A percentile compares a stretch with the other conserved stretches of the same genome.
These are phyloP conservation scores for Phytopythium cucurbitacearum DNA, from an alignment of 352 stramenopile species.

Conservation along the genomic window DNA sequence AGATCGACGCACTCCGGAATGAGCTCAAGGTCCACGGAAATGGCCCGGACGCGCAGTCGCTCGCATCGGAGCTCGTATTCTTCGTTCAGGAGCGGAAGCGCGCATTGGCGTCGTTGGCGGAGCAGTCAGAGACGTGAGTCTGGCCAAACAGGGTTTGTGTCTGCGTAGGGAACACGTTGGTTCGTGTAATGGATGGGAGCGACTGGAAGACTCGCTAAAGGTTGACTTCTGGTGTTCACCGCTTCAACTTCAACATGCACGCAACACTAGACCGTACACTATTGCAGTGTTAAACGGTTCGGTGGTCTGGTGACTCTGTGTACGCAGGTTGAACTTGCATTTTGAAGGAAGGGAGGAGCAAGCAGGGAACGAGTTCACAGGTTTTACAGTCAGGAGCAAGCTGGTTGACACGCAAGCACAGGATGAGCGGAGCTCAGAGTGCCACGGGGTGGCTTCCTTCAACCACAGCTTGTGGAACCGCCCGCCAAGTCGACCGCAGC, in stretches of 20 bases:
- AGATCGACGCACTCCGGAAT: slow-evolving; percentile 13
- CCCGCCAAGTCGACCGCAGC: too few species aligned
- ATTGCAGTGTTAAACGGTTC: slow-evolving; percentile 3
- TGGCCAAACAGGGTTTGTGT: too few species aligned
- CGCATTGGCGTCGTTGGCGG: slow-evolving; percentile 5
- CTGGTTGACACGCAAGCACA: neutral
- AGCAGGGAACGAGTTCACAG: neutral
- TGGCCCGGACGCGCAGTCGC: slow-evolving; percentile 1
- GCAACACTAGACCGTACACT: neutral
- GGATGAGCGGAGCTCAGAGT: neutral
- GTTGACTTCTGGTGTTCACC: neutral
- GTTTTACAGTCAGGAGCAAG: neutral
- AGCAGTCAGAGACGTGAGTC: neutral
- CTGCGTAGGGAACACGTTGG: too few species aligned
- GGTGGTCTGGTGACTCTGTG: neutral
- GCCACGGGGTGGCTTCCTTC: too few species aligned
- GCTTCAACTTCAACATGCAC: slow-evolving; percentile 3
- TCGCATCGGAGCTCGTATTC: slow-evolving; percentile 9
- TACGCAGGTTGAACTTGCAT: neutral
- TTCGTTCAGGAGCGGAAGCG: slow-evolving; percentile 13
- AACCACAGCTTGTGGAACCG: too few species aligned
- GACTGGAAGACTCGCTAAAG: neutral
- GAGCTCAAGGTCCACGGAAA: slow-evolving; percentile 4
- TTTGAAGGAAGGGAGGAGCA: too few species aligned
- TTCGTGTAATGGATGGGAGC: neutral